Base-by-base conservation (phyloP, 1,284 basidiomycete genomes). In the Apiotrichum akiyoshidainum region DNA sequence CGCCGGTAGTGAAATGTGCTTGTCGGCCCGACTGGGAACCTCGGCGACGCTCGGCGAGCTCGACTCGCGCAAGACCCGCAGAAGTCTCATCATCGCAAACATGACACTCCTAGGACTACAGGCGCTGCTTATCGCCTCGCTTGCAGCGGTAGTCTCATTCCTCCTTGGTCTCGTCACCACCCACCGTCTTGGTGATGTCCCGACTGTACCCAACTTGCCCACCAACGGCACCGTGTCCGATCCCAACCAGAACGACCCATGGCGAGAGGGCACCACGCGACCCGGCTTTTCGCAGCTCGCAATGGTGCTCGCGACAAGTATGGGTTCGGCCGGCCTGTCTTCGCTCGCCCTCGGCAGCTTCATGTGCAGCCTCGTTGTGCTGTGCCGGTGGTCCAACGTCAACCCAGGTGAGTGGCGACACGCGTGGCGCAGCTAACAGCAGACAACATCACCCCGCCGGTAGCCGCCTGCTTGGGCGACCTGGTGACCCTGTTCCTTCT, bases 361-460 rank as follows among this genome's bases (percentile, higher is more conserved):
- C 77, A 96, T 98, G 92, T 92, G 89, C 70, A 80, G 81, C 9
- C 82, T 97, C 22, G 85, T 98, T 42, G 83, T 98, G 21, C 62
- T 90, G 2, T 92, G 92, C 72, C 81, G 91, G 49, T 84, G 81
- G 68, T 84, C 84, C 55, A 85, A 87, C 4, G 83, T 88, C 44
- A 89, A 99, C 76, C 95, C 94, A 55, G 93, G 91, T 87, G 69
- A 59, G 82, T 19, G 46, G n/a, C n/a, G 31, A 47, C n/a, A n/a
- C n/a, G n/a, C n/a, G n/a, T n/a, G n/a, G n/a, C n/a, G 11, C 5
- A 33, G 21, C 52, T 64, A 42, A 58, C 45, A 47, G 4, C 65
- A 91, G 92, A 97, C 73, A 98, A 98, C 74, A 95, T 98, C 64
- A 90, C 93, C 4, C 91, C 94, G 0, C 92, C 95, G 0, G 82